Evolutionary conservation across 805 yeast genomes (phyloP).

Genomic region (Wickerhamomyces tratensis): DNA sequence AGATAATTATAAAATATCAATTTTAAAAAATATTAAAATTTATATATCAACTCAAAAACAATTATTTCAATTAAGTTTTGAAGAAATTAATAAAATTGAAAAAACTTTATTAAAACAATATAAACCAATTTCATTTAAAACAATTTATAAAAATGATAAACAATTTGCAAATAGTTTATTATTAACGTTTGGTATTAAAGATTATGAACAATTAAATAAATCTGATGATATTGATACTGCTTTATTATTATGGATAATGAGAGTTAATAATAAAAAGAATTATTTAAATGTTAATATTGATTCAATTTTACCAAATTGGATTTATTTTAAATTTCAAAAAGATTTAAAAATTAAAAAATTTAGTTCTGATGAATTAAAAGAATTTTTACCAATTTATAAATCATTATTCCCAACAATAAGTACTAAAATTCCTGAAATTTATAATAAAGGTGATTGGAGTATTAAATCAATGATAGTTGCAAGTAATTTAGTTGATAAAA

Average conservation of each 20-base stretch:
- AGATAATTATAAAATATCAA: constrained; percentile 11
- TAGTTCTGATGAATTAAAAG: constrained; percentile 43
- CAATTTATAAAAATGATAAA: constrained; percentile 44
- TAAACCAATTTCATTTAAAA: constrained; percentile 45
- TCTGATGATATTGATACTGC: constrained; percentile 46
- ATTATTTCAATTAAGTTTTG: constrained; percentile 35
- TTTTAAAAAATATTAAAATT: constrained; percentile 26
- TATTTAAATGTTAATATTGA: constrained; percentile 20
- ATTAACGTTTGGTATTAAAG: constrained; percentile 45
- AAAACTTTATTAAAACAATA: constrained; percentile 31
- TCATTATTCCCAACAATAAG: constrained; percentile 39
- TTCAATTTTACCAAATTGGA: constrained; percentile 38
- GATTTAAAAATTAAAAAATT: constrained; percentile 29
- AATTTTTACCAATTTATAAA: constrained; percentile 43
- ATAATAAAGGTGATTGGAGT: constrained; percentile 35
- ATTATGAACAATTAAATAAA: constrained; percentile 38
- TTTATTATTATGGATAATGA: constrained; percentile 52
- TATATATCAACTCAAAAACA: constrained; percentile 42
- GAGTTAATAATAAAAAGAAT: constrained; percentile 38
- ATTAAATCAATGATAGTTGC: constrained; percentile 33
- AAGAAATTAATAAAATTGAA: constrained; percentile 36
- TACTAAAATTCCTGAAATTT: constrained; percentile 47
- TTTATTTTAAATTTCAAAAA: constrained; percentile 28
- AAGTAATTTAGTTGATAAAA: constrained; percentile 39
- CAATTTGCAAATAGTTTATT: constrained; percentile 44